Conservation (phyloP, 1,284 basidiomycete species). For the Termitomyces sp. region DNA sequence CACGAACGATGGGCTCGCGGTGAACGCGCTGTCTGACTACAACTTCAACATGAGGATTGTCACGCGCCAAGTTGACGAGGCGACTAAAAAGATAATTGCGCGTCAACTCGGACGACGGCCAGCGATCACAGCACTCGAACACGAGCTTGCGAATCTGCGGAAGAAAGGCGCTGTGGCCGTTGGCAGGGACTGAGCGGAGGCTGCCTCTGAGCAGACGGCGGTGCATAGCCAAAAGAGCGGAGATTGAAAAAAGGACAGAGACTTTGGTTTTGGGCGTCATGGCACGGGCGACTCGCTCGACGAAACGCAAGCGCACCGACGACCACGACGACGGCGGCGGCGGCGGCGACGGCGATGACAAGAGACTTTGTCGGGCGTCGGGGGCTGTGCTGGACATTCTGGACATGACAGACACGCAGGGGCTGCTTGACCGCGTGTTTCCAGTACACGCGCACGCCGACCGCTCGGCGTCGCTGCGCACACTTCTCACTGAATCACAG, state of each 20-base stretch:
- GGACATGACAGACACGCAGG: constrained; percentile 68
- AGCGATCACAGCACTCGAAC: constrained; percentile 79
- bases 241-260: constrained; percentile 17
- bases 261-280: constrained; percentile 31
- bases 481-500: constrained; percentile 51
- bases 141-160: constrained; percentile 78
- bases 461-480: constrained; percentile 52
- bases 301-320: constrained; percentile 64
- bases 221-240: constrained; percentile 19
- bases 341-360: not conserved
- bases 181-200: constrained; percentile 58
- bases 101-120: constrained; percentile 68
- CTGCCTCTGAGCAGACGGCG: constrained; percentile 47
- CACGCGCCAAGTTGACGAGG: constrained; percentile 56
- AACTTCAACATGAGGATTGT: constrained; percentile 77
- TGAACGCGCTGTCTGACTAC: constrained; percentile 71
- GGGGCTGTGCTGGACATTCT: constrained; percentile 70
- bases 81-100: constrained; percentile 64
- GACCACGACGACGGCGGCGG: constrained; percentile 38
- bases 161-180: constrained; percentile 66
- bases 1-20: constrained; percentile 69
- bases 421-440: constrained; percentile 75
- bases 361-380: too few relatives aligned
- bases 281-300: constrained; percentile 73
- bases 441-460: constrained; percentile 40